Evolutionary conservation across 805 yeast species (phyloP), one percentile per base, ranked within the genome.

Genomic region (Isabelozyma rhagii): DNA sequence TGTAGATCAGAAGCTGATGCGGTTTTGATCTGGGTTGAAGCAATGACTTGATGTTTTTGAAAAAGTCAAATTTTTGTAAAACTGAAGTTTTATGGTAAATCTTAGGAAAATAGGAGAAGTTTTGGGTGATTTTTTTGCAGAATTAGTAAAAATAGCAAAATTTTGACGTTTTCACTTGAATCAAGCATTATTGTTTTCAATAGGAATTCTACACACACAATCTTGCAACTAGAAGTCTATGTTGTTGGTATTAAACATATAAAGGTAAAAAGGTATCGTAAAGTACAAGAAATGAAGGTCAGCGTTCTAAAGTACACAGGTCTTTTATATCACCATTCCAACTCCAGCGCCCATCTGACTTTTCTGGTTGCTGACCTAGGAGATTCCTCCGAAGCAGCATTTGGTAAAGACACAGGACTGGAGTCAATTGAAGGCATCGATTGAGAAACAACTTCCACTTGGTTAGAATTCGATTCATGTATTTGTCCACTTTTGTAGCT

Each of bases 271-370:
- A 31, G 36, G 36, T 31, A 31, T 31, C n/a, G n/a, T 31, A 31
- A 31, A 31, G 36, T 31, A 31, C 36, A 31, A 31, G 36, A 31
- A 39, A 39, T 39, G 41, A 39, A 39, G 3, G 14, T 8, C 18
- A 8, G 14, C 9, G 17, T 15, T 39, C 11, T 39, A 39, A 14
- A 39, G 14, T 39, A 28, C 25, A 39, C 25, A 6, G 8, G 36
- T 29, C n/a, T 13, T 8, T 21, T 13, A 13, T 13, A 28, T 56
- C 47, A 69, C 75, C 75, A 71, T 53, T 69, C 75, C 43, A 71
- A 62, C 27, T 63, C 62, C 4, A 60, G 66, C 10, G 68, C 66
- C 72, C 74, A 66, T 47, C 61, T 54, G 38, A 70, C 73, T 31
- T 51, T 55, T 46, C 57, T 58, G n/a, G 39, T 43, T 18, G 52